phyloP scores from a whole-genome alignment of 129 eudicot species.

The Rutidosis leptorrhynchoides region DNA sequence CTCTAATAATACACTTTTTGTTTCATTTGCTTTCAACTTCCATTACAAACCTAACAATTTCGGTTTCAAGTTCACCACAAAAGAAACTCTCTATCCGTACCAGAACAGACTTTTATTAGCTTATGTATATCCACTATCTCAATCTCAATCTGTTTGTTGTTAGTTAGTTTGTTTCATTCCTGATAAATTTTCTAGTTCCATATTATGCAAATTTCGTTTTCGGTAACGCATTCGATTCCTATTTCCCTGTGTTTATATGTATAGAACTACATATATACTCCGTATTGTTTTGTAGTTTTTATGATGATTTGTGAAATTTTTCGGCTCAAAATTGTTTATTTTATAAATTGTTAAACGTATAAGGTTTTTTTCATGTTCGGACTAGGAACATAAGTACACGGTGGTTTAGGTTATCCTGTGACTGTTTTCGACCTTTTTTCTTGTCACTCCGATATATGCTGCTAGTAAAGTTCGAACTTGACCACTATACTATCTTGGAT shows the following conservation, averaged over 20 bases:
- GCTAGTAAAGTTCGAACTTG: no score
- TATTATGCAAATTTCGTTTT: conserved; percentile 17
- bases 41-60: conserved; percentile 4
- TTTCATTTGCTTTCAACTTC: background rate
- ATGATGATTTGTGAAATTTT: conserved; percentile 5
- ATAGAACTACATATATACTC: no score
- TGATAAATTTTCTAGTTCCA: background rate
- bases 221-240: conserved; percentile 11
- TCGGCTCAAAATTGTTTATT: background rate
- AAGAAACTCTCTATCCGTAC: background rate
- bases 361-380: no score
- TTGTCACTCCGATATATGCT: no score
- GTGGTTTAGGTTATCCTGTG: no score
- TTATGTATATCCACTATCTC: background rate
- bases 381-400: no score
- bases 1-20: background rate
- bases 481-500: no score
- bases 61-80: conserved; percentile 8
- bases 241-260: conserved; percentile 1
- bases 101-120: background rate
- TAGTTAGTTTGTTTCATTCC: conserved; percentile 1
- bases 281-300: no score
- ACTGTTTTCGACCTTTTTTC: no score
- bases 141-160: background rate
- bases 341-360: no score